Evolutionary conservation across 768 basidiomycete genomes (phyloP).

Genomic region (Coprinopsis cinerea): DNA sequence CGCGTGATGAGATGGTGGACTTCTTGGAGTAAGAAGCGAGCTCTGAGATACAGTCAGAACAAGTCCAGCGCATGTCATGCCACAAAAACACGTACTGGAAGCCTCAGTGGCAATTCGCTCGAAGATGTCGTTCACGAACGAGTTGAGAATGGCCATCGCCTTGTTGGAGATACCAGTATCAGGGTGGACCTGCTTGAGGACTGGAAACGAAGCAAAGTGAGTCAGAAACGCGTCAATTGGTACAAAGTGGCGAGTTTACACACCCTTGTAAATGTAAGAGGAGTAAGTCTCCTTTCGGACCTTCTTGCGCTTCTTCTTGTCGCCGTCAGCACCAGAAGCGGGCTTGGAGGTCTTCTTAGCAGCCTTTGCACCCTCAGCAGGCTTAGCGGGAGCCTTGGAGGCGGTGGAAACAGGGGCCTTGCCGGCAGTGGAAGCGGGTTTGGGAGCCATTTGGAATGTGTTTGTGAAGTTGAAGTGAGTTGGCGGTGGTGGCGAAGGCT

Average conservation of each 20-base stretch:
- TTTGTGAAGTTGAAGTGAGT: no score
- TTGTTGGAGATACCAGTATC: constrained; percentile 99
- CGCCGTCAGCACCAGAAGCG: constrained; percentile 51
- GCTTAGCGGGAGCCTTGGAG: constrained; percentile 70
- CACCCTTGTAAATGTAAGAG: constrained; percentile 93
- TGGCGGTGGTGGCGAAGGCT: constrained; percentile 5
- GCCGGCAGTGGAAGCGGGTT: constrained; percentile 77
- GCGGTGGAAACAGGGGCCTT: constrained; percentile 67
- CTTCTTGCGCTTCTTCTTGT: constrained; percentile 90
- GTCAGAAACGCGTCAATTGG: constrained; percentile 2
- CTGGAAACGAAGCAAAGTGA: constrained; percentile 31
- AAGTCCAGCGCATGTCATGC: neutral
- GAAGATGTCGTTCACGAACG: constrained; percentile 92
- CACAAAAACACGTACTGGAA: constrained; percentile 52
- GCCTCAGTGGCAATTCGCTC: constrained; percentile 89
- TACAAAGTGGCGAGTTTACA: constrained; percentile 14
- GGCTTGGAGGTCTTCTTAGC: constrained; percentile 73
- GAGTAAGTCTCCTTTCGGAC: constrained; percentile 88
- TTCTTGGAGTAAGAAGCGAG: constrained; percentile 98
- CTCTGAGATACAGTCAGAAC: constrained; percentile 39
- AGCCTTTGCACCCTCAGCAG: constrained; percentile 57
- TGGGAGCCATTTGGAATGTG: constrained; percentile 59
- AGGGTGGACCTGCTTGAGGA: constrained; percentile 96
- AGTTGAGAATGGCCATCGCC: constrained; percentile 88
- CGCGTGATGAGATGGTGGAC: constrained; percentile 97